Conservation (phyloP, 345 rosid species). For the Melaleuca alternifolia region DNA sequence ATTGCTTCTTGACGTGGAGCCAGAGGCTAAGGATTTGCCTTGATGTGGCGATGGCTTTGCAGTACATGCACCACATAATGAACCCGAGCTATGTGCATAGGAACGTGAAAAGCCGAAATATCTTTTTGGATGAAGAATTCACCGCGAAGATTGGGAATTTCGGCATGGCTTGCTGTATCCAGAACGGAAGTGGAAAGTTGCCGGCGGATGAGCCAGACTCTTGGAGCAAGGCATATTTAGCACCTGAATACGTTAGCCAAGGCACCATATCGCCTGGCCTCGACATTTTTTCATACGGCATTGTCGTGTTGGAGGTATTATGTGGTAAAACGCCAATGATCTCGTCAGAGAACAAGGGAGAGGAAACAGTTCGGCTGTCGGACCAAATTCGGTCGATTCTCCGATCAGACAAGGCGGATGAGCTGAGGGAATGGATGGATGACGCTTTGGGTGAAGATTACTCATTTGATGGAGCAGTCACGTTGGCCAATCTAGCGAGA, state of each 20-base stretch:
- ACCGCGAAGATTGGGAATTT: conserved; percentile 71
- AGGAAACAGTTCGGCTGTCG: conserved; percentile 22
- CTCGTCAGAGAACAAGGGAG: conserved; percentile 22
- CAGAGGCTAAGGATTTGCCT: conserved; percentile 83
- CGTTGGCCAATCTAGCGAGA: conserved; percentile 55
- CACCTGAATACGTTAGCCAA: conserved; percentile 52
- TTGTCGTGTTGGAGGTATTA: conserved; percentile 58
- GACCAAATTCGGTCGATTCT: conserved; percentile 32
- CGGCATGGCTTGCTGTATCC: conserved; percentile 50
- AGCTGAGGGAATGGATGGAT: conserved; percentile 64
- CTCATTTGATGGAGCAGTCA: conserved; percentile 49
- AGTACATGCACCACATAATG: conserved; percentile 79
- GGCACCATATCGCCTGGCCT: conserved; percentile 37
- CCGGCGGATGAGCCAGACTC: background rate
- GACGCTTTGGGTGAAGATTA: conserved; percentile 65
- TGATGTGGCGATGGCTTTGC: conserved; percentile 76
- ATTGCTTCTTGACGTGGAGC: conserved; percentile 80
- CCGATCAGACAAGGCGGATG: conserved; percentile 35
- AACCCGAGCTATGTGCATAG: conserved; percentile 65
- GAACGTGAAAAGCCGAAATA: conserved; percentile 58
- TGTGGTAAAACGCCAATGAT: conserved; percentile 52
- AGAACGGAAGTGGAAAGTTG: conserved; percentile 13
- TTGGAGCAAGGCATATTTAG: conserved; percentile 17
- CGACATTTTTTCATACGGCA: conserved; percentile 67
- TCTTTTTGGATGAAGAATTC: conserved; percentile 85